Base-by-base conservation (phyloP, 768 basidiomycete genomes). In the Peribolospora baueri region DNA sequence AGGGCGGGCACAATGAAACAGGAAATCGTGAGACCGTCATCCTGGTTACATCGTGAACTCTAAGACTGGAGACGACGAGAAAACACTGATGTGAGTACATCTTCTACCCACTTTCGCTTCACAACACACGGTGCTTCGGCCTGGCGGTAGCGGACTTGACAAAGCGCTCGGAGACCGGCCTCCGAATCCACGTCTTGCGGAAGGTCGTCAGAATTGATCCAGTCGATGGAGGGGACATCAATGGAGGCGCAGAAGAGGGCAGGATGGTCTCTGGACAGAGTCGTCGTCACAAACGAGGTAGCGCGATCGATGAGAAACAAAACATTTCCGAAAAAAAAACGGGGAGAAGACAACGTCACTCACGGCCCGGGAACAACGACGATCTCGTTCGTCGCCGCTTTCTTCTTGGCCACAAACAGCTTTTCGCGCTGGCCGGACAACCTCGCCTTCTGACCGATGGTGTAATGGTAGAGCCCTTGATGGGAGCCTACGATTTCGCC, bases 381-480 rank as follows among this genome's bases (percentile, higher is more conserved):
- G n/a, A 95, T 73, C 10, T 71, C 72, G 63, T 91, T 85, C 9
- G 61, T 66, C 8, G 65, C 61, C 2, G 67, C 58, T 58, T 86
- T 78, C 65, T 95, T 97, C 43, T 68, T 65, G 0, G 76, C 76
- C 4, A 93, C 83, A 58, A 79, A 90, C 70, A 80, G 73, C 62
- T 72, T 75, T 51, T 73, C 63, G 1, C 68, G 65, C 69, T 78
- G 70, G 2, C 86, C 84, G 1, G 68, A 64, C 25, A 91, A 65
- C 48, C 75, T 75, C 0, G 81, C 79, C 40, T 77, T 74, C 65
- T 97, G 81, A 2, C 90, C 90, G 48, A 93, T 73, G 1, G 88
- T 91, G 62, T 77, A 87, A 25, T 72, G 74, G 83, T 84, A 90
- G 0, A 88, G 67, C 0, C 90, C 90, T 1, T 70, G 56, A 62